Percentiles rank a stretch among this genome's conserved stretches.
Evolutionary conservation across 2,329 filamentous ascomycete genomes (phyloP).

Genomic region (Tolypocladium sp.): DNA sequence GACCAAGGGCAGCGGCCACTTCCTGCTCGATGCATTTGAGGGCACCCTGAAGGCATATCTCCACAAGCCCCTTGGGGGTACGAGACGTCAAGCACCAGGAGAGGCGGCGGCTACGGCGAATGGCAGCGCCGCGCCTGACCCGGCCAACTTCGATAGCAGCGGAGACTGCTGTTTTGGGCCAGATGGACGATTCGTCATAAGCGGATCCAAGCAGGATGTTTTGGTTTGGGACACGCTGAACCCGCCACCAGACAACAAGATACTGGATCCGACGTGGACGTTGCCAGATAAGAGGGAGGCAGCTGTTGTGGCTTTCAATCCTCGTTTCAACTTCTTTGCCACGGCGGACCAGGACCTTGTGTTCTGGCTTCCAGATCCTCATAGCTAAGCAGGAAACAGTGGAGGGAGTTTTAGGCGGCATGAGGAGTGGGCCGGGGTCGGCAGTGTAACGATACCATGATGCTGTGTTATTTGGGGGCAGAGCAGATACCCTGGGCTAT

Average conservation of each 20-base stretch:
- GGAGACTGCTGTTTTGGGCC: slow-evolving; percentile 84
- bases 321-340: slow-evolving; percentile 83
- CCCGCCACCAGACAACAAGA: slow-evolving; percentile 43
- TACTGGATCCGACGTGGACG: slow-evolving; percentile 53
- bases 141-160: slow-evolving; percentile 41
- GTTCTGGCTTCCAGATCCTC: slow-evolving; percentile 68
- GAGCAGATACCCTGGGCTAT: neutral
- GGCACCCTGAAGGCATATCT: slow-evolving; percentile 71
- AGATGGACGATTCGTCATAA: slow-evolving; percentile 81
- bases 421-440: too few relatives aligned
- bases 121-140: slow-evolving; percentile 21
- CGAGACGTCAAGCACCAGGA: slow-evolving; percentile 42
- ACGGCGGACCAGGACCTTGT: slow-evolving; percentile 78
- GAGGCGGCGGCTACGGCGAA: slow-evolving; percentile 27
- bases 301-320: slow-evolving; percentile 79
- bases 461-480: neutral
- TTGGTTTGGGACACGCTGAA: slow-evolving; percentile 78
- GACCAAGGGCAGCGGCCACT: slow-evolving; percentile 78
- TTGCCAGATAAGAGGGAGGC: slow-evolving; percentile 59
- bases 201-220: slow-evolving; percentile 66
- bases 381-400: slow-evolving; percentile 13
- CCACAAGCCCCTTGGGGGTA: slow-evolving; percentile 45
- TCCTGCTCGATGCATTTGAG: slow-evolving; percentile 86
- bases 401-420: neutral
- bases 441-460: neutral